Conservation (phyloP, 495 filamentous ascomycete genomes). For the Penicillium mononematosum region DNA sequence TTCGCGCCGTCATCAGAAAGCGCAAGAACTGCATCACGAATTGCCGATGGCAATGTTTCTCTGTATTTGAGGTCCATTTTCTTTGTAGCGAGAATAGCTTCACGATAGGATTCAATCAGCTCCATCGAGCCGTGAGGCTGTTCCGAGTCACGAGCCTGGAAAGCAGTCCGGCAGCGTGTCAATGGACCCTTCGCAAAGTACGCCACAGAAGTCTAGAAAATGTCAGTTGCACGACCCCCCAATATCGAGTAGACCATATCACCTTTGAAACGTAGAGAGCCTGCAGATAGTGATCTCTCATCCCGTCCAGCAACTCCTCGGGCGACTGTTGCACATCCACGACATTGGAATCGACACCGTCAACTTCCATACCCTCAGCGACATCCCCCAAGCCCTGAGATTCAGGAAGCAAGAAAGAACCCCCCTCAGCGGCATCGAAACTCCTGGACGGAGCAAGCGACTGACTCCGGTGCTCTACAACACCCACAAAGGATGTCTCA, state of each 20-base stretch:
- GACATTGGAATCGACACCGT: conserved; percentile 13
- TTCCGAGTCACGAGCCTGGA: conserved; percentile 57
- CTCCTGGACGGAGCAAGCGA: conserved; percentile 20
- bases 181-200: conserved; percentile 97
- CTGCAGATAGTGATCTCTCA: conserved; percentile 78
- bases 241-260: conserved; percentile 13
- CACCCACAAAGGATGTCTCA: conserved; percentile 25
- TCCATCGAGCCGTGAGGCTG: conserved; percentile 35
- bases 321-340: conserved; percentile 50
- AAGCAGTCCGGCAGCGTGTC: conserved; percentile 77
- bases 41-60: conserved; percentile 66
- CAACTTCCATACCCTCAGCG: conserved; percentile 17
- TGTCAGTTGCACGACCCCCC: conserved; percentile 13
- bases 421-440: not conserved
- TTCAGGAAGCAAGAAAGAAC: conserved; percentile 14
- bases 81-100: conserved; percentile 66
- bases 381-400: conserved; percentile 16
- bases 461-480: conserved; percentile 20
- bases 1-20: conserved; percentile 59
- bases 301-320: conserved; percentile 63
- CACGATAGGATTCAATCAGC: conserved; percentile 66
- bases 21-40: conserved; percentile 61
- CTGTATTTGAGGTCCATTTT: conserved; percentile 87
- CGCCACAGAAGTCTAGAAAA: conserved; percentile 72
- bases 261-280: conserved; percentile 89